Conservation (phyloP, 2,329 filamentous ascomycete species). For the Xylaria sp. region DNA sequence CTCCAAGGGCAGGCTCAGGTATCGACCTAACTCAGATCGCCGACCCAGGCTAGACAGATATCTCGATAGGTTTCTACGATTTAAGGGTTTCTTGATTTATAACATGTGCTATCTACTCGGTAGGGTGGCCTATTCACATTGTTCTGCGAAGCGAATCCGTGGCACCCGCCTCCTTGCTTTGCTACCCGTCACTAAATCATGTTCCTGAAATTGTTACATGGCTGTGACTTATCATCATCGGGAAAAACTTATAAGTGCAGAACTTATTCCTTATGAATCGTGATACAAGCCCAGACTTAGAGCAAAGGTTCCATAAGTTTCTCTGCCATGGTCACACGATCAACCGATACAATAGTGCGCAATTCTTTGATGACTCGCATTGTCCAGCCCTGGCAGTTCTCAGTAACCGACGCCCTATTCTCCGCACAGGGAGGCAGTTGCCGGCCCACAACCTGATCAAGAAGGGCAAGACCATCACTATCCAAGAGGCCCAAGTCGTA, state of each 20-base stretch:
- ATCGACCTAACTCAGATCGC: no score
- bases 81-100: no score
- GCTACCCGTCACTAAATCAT: neutral
- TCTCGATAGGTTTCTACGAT: no score
- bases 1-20: no score
- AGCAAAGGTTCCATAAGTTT: neutral
- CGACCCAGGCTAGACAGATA: no score
- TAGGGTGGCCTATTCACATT: no score
- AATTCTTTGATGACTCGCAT: neutral
- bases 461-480: neutral
- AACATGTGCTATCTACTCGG: no score
- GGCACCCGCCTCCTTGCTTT: no score
- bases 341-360: neutral
- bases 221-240: neutral
- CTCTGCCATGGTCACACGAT: neutral
- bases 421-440: neutral
- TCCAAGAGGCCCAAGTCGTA: neutral
- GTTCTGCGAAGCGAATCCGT: no score
- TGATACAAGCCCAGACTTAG: neutral
- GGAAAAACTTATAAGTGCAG: no score
- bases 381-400: constrained; percentile 1
- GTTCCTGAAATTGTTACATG: neutral
- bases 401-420: neutral
- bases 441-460: neutral
- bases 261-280: neutral